A percentile compares a stretch with the other conserved stretches of the same genome.
These are phyloP conservation scores for Tolypocladium amazonense DNA, from an alignment of 2,329 filamentous ascomycete species.

Conservation along the genomic window DNA sequence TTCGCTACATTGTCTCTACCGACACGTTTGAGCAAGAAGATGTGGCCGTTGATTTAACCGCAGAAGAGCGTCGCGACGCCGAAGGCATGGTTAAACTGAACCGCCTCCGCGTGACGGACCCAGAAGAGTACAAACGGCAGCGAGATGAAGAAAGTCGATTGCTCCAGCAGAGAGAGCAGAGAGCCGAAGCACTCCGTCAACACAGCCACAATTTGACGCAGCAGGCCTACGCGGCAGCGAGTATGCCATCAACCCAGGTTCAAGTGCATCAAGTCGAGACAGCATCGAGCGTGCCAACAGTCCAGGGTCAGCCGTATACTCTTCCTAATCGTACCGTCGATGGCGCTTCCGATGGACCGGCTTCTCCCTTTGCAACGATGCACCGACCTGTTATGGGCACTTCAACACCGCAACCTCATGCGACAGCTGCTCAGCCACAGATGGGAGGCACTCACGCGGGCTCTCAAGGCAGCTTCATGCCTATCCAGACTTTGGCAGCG, in stretches of 20 bases:
- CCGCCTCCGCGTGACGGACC: slow-evolving; percentile 20
- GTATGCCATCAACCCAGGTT: background rate
- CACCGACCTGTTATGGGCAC: background rate
- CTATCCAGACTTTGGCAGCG: slow-evolving; percentile 3
- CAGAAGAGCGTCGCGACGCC: slow-evolving; percentile 49
- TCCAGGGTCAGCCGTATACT: background rate
- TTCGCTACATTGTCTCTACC: slow-evolving; percentile 51
- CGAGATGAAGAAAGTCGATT: slow-evolving; percentile 6
- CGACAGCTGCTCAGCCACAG: background rate
- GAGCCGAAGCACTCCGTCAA: background rate
- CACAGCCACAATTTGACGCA: background rate
- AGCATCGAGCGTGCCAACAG: background rate
- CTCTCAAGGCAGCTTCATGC: background rate
- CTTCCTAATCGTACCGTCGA: background rate
- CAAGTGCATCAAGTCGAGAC: background rate
- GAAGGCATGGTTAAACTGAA: slow-evolving; percentile 26
- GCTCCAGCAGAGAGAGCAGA: background rate
- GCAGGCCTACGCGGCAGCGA: background rate
- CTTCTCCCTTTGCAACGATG: background rate
- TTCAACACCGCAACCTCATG: background rate
- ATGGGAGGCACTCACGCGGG: background rate
- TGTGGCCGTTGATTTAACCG: slow-evolving; percentile 40
- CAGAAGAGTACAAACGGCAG: slow-evolving; percentile 16
- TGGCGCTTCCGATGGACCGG: background rate
- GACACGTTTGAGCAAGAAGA: slow-evolving; percentile 67